Conservation (phyloP, 2,329 filamentous ascomycete species). For the Diplodia corticola region DNA sequence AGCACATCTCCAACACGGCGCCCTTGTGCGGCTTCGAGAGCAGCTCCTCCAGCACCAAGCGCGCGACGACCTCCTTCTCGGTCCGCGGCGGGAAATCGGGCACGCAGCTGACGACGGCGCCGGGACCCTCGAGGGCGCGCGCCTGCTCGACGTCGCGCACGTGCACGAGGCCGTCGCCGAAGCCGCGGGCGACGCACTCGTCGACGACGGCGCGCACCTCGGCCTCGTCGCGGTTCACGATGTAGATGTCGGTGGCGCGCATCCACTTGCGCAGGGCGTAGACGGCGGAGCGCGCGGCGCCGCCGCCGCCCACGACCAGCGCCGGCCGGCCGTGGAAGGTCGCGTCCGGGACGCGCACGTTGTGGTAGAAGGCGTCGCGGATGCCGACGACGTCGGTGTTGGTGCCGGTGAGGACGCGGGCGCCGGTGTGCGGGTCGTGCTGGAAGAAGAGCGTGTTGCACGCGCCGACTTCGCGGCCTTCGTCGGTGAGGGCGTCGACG, state of each 20-base stretch:
- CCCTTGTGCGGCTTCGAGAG: slow-evolving; percentile 58
- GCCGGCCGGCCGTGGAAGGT: slow-evolving; percentile 62
- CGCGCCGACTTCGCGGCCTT: slow-evolving; percentile 72
- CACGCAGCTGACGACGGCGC: slow-evolving; percentile 71
- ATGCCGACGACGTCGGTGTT: slow-evolving; percentile 83
- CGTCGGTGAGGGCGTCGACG: slow-evolving; percentile 71
- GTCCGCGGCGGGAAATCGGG: slow-evolving; percentile 73
- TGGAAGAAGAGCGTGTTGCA: slow-evolving; percentile 77
- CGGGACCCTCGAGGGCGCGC: slow-evolving; percentile 56
- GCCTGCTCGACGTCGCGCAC: slow-evolving; percentile 65
- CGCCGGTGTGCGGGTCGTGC: slow-evolving; percentile 47
- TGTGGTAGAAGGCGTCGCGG: slow-evolving; percentile 64
- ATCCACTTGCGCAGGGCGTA: slow-evolving; percentile 74
- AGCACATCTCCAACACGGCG: slow-evolving; percentile 79
- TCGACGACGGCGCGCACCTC: slow-evolving; percentile 68
- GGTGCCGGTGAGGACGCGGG: slow-evolving; percentile 64
- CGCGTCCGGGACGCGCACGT: slow-evolving; percentile 45
- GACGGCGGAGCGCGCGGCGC: slow-evolving; percentile 74
- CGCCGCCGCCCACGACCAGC: slow-evolving; percentile 75
- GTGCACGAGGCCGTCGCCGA: slow-evolving; percentile 61
- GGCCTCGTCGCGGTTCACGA: slow-evolving; percentile 69
- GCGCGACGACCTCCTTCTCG: slow-evolving; percentile 60
- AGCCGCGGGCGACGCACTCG: slow-evolving; percentile 62
- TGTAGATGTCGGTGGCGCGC: slow-evolving; percentile 67
- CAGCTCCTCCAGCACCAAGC: slow-evolving; percentile 57